phyloP scores from a whole-genome alignment of 805 yeast genomes.

The Starmerella apicola region DNA sequence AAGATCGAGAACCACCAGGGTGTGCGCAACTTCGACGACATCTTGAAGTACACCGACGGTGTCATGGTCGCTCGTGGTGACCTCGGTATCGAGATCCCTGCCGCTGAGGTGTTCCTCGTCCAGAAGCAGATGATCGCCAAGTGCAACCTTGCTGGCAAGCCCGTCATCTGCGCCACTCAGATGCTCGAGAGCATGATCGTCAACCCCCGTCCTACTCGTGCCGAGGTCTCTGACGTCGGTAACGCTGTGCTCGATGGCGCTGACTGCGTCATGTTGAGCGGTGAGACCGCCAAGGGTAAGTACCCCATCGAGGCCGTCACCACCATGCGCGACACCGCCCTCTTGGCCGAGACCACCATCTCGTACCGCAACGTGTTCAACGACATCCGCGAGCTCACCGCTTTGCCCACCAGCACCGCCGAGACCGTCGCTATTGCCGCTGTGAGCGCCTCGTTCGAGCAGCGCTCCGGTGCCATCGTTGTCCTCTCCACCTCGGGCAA shows the following conservation, averaged over 20 bases:
- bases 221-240: slow-evolving; percentile 98
- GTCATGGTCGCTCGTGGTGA: slow-evolving; percentile 99
- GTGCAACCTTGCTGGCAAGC: slow-evolving; percentile 98
- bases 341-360: slow-evolving; percentile 93
- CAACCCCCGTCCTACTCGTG: slow-evolving; percentile 99
- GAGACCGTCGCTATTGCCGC: slow-evolving; percentile 98
- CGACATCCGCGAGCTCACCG: slow-evolving; percentile 75
- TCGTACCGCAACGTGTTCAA: slow-evolving; percentile 72
- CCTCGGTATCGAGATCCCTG: slow-evolving; percentile 98
- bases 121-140: slow-evolving; percentile 98
- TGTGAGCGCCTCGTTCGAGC: slow-evolving; percentile 92
- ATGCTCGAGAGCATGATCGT: slow-evolving; percentile 99
- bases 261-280: slow-evolving; percentile 99
- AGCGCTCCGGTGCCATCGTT: slow-evolving; percentile 90
- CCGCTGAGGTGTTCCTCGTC: slow-evolving; percentile 95
- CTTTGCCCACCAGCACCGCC: slow-evolving; percentile 80
- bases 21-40: slow-evolving; percentile 98
- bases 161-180: slow-evolving; percentile 98
- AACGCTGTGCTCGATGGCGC: slow-evolving; percentile 99
- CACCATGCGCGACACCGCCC: slow-evolving; percentile 96
- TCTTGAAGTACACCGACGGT: slow-evolving; percentile 90
- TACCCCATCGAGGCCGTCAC: slow-evolving; percentile 96
- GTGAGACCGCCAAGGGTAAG: slow-evolving; percentile 99
- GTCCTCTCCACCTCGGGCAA: slow-evolving; percentile 91
- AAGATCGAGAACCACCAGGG: slow-evolving; percentile 99